phyloP scores from a whole-genome alignment of 2,329 filamentous ascomycete species.

The Didymella segeticola region DNA sequence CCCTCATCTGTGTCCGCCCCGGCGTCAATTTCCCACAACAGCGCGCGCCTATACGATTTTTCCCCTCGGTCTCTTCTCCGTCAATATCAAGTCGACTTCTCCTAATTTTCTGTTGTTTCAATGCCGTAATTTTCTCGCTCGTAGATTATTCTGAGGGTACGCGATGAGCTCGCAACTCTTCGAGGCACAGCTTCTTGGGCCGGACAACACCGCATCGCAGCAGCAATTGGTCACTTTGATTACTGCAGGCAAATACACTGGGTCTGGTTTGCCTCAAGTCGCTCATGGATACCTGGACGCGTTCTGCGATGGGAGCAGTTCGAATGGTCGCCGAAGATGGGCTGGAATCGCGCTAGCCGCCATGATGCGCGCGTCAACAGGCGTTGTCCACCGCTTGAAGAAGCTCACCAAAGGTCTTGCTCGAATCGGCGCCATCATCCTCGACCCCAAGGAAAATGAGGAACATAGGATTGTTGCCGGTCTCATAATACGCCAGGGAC shows the following conservation, averaged over 20 bases:
- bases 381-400: slow-evolving; percentile 26
- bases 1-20: slow-evolving; percentile 15
- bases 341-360: slow-evolving; percentile 38
- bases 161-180: slow-evolving; percentile 26
- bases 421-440: slow-evolving; percentile 35
- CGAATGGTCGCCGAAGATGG: slow-evolving; percentile 37
- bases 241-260: slow-evolving; percentile 17
- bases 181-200: slow-evolving; percentile 29
- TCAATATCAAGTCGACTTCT: slow-evolving; percentile 2
- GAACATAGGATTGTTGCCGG: slow-evolving; percentile 43
- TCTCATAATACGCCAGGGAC: slow-evolving; percentile 36
- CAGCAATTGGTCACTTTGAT: slow-evolving; percentile 26
- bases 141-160: background rate
- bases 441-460: slow-evolving; percentile 31
- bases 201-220: slow-evolving; percentile 30
- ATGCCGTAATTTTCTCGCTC: slow-evolving; percentile 10
- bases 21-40: slow-evolving; percentile 12
- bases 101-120: background rate
- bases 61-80: background rate
- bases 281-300: slow-evolving; percentile 35
- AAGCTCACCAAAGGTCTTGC: slow-evolving; percentile 16
- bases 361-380: slow-evolving; percentile 30
- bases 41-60: slow-evolving; percentile 8
- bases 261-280: slow-evolving; percentile 14
- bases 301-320: slow-evolving; percentile 32